Evolutionary conservation across 202 grass and related monocot species (phyloP), one percentile per base, ranked within the genome.

Genomic region (Saccharum hybrid): DNA sequence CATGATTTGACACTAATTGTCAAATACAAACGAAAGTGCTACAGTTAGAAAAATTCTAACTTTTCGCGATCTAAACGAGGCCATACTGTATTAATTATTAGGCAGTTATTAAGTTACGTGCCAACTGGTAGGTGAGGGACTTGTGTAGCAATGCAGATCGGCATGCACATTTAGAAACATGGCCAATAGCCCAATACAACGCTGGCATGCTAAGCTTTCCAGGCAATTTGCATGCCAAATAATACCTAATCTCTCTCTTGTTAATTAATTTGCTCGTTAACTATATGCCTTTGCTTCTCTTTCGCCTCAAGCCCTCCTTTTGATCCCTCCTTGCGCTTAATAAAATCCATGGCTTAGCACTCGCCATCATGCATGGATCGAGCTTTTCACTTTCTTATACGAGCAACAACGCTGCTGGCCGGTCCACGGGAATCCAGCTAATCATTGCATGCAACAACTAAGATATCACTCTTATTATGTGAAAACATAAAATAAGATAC

Each of bases 361-460:
- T 77, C 40, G 62, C 82, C 89, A 94, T 90, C 68, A 88, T 82
- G 63, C 19, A 57, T 21, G 21, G 54, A 59, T 59, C 19, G 66
- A 61, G 15, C 46, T 78, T 59, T 77, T 21, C 46, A n/a, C 46
- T 85, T 77, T 86, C 52, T 68, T 79, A 63, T 31, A 14, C 12
- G 23, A 74, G 60, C 71, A 88, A 82, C 72, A 37, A 41, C 12
- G 71, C 45, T 23, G 77, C 80, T 42, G 81, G 77, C 83, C 80
- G 66, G 86, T 90, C 78, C 81, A 91, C 60, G 73, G 79, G 82
- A 90, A 90, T 92, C 93, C 83, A 90, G 82, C 78, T 76, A 86
- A 52, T 41, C 78, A 82, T 84, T 86, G 61, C 72, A 77, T 71
- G 77, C 39, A 82, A 57, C 82, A 65, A 88, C 67, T 79, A 83